These are phyloP conservation scores for Blastomyces gilchristii DNA, from an alignment of 2,329 filamentous ascomycete genomes.

Conservation along the genomic window DNA sequence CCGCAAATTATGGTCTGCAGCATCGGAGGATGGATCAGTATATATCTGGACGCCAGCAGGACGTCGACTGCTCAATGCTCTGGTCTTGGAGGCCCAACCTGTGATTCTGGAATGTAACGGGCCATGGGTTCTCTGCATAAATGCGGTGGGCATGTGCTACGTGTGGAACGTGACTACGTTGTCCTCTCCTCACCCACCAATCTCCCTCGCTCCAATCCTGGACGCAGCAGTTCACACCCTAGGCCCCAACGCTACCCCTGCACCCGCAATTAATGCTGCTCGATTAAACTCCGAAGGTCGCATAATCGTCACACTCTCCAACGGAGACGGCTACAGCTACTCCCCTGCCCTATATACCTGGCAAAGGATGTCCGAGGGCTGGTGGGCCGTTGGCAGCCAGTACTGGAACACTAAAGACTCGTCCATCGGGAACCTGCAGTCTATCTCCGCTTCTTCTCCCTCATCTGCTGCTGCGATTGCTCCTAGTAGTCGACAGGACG, in stretches of 20 bases:
- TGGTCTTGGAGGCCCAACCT: slow-evolving; percentile 82
- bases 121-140: slow-evolving; percentile 82
- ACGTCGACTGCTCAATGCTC: slow-evolving; percentile 69
- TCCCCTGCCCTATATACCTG: slow-evolving; percentile 75
- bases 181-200: slow-evolving; percentile 74
- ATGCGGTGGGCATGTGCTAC: slow-evolving; percentile 76
- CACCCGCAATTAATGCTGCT: slow-evolving; percentile 79
- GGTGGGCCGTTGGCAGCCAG: slow-evolving; percentile 96
- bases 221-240: slow-evolving; percentile 76
- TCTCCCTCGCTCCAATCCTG: slow-evolving; percentile 78
- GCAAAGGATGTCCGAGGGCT: slow-evolving; percentile 91
- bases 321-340: slow-evolving; percentile 90
- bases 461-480: neutral
- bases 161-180: slow-evolving; percentile 87
- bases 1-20: slow-evolving; percentile 80
- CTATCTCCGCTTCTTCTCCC: slow-evolving; percentile 46
- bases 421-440: slow-evolving; percentile 68
- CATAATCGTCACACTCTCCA: slow-evolving; percentile 80
- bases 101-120: slow-evolving; percentile 87
- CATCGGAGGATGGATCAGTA: slow-evolving; percentile 83
- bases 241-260: slow-evolving; percentile 65
- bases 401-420: slow-evolving; percentile 99
- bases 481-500: slow-evolving; percentile 47
- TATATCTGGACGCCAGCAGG: slow-evolving; percentile 91
- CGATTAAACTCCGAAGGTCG: slow-evolving; percentile 80